A percentile compares a stretch with the other conserved stretches of the same genome.
Conservation (phyloP, 2,329 filamentous ascomycete genomes). For the Cordyceps cateniannulata region DNA sequence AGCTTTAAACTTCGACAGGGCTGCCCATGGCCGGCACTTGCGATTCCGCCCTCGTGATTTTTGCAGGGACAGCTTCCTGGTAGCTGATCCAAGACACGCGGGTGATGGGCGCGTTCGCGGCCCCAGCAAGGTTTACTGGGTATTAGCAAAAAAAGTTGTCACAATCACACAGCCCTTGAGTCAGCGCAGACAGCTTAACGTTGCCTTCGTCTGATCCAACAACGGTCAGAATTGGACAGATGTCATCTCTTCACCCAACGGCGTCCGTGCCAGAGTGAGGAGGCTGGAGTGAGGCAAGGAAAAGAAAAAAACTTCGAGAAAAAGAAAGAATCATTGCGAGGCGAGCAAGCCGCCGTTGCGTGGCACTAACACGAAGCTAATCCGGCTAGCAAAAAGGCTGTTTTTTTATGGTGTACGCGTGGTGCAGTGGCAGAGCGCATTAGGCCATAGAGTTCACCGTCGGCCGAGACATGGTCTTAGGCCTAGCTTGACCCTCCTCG, state of each 20-base stretch:
- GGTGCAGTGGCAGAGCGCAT: background rate
- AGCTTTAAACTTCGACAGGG: background rate
- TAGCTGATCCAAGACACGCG: constrained; percentile 7
- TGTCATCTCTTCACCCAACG: background rate
- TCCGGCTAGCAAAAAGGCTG: background rate
- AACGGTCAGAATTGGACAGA: background rate
- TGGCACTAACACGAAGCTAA: background rate
- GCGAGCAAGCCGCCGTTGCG: background rate
- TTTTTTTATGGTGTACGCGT: background rate
- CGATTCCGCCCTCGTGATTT: background rate
- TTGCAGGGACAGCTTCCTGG: background rate
- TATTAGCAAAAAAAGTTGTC: background rate
- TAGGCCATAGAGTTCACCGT: background rate
- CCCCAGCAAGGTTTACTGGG: background rate
- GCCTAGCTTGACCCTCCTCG: background rate
- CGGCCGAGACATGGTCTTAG: background rate
- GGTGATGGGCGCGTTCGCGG: background rate
- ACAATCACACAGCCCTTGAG: constrained; percentile 1
- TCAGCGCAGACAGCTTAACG: background rate
- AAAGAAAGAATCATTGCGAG: background rate
- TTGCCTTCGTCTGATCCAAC: background rate
- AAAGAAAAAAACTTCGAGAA: background rate
- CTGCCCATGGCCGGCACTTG: background rate
- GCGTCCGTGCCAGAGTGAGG: background rate
- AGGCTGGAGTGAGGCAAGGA: background rate